phyloP scores from a whole-genome alignment of 1,284 basidiomycete species.

The Gymnopus androsaceus region DNA sequence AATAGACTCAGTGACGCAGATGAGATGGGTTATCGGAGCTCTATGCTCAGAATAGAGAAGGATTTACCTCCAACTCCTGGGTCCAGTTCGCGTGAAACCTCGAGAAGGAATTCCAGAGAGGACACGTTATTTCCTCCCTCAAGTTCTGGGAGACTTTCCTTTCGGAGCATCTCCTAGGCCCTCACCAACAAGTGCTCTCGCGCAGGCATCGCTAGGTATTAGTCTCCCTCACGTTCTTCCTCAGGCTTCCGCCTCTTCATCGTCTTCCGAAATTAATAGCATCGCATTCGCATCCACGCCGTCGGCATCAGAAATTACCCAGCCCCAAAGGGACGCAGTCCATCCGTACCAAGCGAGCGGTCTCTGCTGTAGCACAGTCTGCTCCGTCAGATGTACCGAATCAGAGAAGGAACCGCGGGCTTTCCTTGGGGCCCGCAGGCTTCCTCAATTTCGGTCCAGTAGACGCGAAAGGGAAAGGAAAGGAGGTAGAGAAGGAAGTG shows the following conservation, averaged over 20 bases:
- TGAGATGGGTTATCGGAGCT: slow-evolving; percentile 18
- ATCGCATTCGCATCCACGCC: slow-evolving; percentile 35
- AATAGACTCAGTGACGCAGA: not conserved
- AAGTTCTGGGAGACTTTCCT: not conserved
- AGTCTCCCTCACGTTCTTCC: slow-evolving; percentile 57
- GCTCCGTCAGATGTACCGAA: not conserved
- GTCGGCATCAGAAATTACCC: slow-evolving; percentile 16
- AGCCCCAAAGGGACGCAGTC: not conserved
- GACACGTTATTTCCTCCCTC: slow-evolving; percentile 16
- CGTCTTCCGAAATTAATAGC: slow-evolving; percentile 43
- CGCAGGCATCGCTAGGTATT: slow-evolving; percentile 59
- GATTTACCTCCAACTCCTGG: slow-evolving; percentile 67
- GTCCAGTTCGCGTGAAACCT: slow-evolving; percentile 16
- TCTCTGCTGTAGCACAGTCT: not conserved
- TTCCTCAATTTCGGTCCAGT: slow-evolving; percentile 41
- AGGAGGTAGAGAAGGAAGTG: slow-evolving; percentile 29
- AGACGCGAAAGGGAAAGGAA: slow-evolving; percentile 46
- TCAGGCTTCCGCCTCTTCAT: slow-evolving; percentile 40
- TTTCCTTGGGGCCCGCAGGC: slow-evolving; percentile 43
- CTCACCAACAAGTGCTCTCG: slow-evolving; percentile 48
- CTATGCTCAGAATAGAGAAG: slow-evolving; percentile 52
- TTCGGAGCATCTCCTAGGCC: slow-evolving; percentile 22
- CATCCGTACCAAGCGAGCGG: slow-evolving; percentile 7
- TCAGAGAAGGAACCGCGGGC: slow-evolving; percentile 35
- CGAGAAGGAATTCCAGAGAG: slow-evolving; percentile 13